Evolutionary conservation across 2,329 filamentous ascomycete species (phyloP).

Genomic region (Alternaria gansuensis): DNA sequence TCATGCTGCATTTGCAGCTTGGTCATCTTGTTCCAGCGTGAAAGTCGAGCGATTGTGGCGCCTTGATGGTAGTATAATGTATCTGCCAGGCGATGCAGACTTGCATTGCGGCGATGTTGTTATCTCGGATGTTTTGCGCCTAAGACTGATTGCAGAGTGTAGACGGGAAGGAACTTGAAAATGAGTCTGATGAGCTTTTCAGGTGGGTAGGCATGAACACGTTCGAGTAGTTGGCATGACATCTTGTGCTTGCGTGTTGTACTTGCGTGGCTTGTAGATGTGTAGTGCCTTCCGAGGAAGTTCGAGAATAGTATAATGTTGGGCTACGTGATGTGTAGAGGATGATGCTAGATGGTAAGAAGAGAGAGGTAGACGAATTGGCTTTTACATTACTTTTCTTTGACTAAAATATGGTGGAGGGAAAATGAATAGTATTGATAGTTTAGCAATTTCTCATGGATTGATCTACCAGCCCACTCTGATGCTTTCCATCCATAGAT

Average conservation of each 20-base stretch:
- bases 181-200: not conserved
- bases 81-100: not conserved
- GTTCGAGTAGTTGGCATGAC: not conserved
- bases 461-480: not conserved
- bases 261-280: not conserved
- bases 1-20: conserved; percentile 6
- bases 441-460: not conserved
- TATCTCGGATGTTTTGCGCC: not conserved
- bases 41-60: not conserved
- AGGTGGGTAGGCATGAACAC: not conserved
- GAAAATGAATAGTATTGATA: not conserved
- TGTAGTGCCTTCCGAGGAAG: not conserved
- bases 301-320: not conserved
- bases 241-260: not conserved
- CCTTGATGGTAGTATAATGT: conserved; percentile 5
- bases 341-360: not conserved
- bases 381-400: not conserved
- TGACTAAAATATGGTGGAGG: not conserved
- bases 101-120: not conserved
- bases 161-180: not conserved
- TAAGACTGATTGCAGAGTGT: not conserved
- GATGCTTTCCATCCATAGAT: not conserved
- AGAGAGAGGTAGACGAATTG: not conserved
- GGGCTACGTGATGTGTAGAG: not conserved
- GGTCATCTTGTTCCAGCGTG: conserved; percentile 6